Evolutionary conservation across 202 grass and related monocot species (phyloP).

Genomic region (Setaria viridis): DNA sequence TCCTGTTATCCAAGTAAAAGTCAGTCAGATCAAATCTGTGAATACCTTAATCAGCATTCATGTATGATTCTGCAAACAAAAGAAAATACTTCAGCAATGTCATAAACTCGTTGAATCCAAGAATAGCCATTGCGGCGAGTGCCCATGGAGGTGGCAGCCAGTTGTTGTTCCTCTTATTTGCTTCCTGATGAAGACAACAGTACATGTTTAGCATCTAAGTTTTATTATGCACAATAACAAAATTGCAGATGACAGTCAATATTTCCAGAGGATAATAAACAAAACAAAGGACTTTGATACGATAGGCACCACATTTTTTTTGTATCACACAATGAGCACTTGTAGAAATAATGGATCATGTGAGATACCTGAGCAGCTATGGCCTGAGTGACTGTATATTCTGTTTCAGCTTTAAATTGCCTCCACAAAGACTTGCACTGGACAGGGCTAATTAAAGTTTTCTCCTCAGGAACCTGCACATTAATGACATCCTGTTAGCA

Average conservation of each 20-base stretch:
- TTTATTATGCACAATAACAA: constrained; percentile 37
- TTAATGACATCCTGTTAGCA: constrained; percentile 33
- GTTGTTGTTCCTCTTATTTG: constrained; percentile 95
- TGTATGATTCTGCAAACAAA: constrained; percentile 2
- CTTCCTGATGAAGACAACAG: constrained; percentile 72
- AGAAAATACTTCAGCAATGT: constrained; percentile 73
- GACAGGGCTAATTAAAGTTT: constrained; percentile 89
- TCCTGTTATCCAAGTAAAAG: constrained; percentile 59
- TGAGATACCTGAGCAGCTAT: constrained; percentile 90
- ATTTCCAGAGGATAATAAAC: not conserved
- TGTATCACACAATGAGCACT: not conserved
- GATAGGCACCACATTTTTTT: constrained; percentile 18
- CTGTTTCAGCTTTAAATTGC: constrained; percentile 94
- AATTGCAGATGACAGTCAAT: not conserved
- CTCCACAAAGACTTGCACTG: constrained; percentile 95
- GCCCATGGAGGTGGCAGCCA: constrained; percentile 96
- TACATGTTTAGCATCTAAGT: constrained; percentile 36
- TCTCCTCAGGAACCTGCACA: constrained; percentile 73
- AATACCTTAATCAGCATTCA: constrained; percentile 4
- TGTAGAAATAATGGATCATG: constrained; percentile 6
- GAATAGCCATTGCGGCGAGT: constrained; percentile 76
- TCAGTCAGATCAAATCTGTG: constrained; percentile 29
- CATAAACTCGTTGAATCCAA: constrained; percentile 99
- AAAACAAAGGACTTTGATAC: constrained; percentile 28
- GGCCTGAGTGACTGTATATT: constrained; percentile 93